These are phyloP conservation scores for Fusarium mexicanum DNA, from an alignment of 2,329 filamentous ascomycete species.

Conservation along the genomic window DNA sequence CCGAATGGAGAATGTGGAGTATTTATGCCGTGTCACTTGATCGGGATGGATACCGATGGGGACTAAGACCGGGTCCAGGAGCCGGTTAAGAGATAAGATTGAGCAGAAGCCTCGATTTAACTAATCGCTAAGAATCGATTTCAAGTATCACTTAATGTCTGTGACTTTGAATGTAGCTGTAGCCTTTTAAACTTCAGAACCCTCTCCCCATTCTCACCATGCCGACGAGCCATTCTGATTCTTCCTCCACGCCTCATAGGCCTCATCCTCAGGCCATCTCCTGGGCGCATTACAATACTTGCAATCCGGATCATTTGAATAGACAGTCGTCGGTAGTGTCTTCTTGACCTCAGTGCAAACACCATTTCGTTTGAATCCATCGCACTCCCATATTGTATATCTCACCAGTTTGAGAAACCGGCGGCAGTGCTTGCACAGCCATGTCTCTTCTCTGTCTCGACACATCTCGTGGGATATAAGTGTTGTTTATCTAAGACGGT, in stretches of 20 bases:
- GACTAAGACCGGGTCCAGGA: not conserved
- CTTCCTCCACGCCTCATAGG: not conserved
- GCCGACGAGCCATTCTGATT: not conserved
- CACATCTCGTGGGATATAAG: not conserved
- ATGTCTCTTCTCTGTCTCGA: not conserved
- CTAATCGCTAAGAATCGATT: not conserved
- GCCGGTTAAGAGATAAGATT: not conserved
- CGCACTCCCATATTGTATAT: not conserved
- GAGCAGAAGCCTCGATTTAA: not conserved
- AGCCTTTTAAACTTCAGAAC: too few species aligned
- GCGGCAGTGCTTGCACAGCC: not conserved
- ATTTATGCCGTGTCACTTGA: constrained; percentile 9
- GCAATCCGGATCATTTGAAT: not conserved
- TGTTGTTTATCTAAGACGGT: not conserved
- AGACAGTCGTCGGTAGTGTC: not conserved
- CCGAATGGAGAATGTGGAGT: not conserved
- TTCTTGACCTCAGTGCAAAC: not conserved
- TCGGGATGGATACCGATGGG: constrained; percentile 6
- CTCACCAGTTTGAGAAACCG: not conserved
- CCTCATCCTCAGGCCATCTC: not conserved
- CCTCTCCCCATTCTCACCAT: too few species aligned
- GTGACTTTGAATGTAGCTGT: too few species aligned
- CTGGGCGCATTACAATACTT: not conserved
- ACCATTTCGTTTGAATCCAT: not conserved
- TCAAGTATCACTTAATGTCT: too few species aligned